Evolutionary conservation across 1,284 basidiomycete genomes (phyloP).

Genomic region (Sporisorium exsertum): DNA sequence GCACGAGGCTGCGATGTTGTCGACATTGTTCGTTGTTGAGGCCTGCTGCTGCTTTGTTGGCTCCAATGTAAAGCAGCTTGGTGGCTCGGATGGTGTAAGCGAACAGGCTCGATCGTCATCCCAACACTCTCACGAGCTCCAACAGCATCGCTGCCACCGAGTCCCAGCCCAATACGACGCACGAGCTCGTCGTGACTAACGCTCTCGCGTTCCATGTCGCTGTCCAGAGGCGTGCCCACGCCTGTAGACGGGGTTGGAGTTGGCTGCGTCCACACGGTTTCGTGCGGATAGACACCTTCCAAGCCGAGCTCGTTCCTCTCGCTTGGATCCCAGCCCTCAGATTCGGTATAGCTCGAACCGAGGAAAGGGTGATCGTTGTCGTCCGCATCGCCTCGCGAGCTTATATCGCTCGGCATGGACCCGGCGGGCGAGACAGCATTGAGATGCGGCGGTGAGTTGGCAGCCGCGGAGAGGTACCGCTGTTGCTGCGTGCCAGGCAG

Average conservation of each 20-base stretch:
- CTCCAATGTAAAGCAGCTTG: conserved; percentile 1
- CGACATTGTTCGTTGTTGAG: conserved; percentile 5
- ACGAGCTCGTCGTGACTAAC: conserved; percentile 23
- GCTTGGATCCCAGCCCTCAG: conserved; percentile 30
- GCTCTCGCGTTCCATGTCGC: conserved; percentile 18
- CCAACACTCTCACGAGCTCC: neutral
- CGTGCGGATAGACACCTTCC: conserved; percentile 50
- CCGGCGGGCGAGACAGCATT: conserved; percentile 51
- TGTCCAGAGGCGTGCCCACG: conserved; percentile 34
- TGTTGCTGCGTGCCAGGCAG: conserved; percentile 12
- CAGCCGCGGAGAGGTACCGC: neutral
- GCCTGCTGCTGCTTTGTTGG: neutral
- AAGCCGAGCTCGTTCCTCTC: conserved; percentile 43
- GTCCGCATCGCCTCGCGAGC: conserved; percentile 32
- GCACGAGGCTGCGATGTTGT: neutral
- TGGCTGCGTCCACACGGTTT: conserved; percentile 38
- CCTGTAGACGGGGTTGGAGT: conserved; percentile 49
- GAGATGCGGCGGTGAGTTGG: conserved; percentile 46
- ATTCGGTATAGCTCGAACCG: conserved; percentile 25
- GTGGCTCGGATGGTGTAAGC: conserved; percentile 27
- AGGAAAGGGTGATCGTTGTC: conserved; percentile 35
- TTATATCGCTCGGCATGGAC: conserved; percentile 58
- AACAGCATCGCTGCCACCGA: conserved; percentile 2
- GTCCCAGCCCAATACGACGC: conserved; percentile 24
- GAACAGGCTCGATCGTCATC: conserved; percentile 25